Evolutionary conservation across 257 asterid species (phyloP).

Genomic region (Solanum chmielewskii): DNA sequence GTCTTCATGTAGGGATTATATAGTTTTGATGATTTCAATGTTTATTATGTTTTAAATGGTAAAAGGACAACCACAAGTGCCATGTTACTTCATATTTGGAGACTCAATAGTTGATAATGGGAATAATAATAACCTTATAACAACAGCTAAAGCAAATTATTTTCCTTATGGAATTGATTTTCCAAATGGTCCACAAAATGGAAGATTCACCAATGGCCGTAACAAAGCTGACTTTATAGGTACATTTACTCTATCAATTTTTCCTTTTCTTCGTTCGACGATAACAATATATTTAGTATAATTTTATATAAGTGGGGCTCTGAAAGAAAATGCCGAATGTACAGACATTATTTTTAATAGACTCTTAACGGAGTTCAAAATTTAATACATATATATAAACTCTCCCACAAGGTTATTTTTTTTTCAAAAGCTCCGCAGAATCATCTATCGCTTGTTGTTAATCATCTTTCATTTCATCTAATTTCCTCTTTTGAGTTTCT

Average conservation of each 20-base stretch:
- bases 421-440: background rate
- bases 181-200: conserved; percentile 26
- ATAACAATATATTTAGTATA: no score
- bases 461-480: background rate
- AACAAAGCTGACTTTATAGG: conserved; percentile 29
- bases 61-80: conserved; percentile 20
- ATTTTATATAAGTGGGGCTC: no score
- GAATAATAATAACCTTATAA: conserved; percentile 31
- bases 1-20: background rate
- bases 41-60: background rate
- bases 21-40: background rate
- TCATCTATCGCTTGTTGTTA: background rate
- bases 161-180: conserved; percentile 52
- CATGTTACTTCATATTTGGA: conserved; percentile 53
- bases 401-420: no score
- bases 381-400: no score
- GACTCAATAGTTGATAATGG: conserved; percentile 50
- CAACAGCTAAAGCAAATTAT: conserved; percentile 27
- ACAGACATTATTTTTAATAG: no score
- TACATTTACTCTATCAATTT: background rate
- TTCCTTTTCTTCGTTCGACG: no score
- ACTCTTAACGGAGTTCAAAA: no score
- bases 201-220: conserved; percentile 49
- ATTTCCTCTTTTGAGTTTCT: background rate
- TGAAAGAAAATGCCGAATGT: no score